Conservation (phyloP, 2,329 filamentous ascomycete genomes). For the Trichoderma polysporum region DNA sequence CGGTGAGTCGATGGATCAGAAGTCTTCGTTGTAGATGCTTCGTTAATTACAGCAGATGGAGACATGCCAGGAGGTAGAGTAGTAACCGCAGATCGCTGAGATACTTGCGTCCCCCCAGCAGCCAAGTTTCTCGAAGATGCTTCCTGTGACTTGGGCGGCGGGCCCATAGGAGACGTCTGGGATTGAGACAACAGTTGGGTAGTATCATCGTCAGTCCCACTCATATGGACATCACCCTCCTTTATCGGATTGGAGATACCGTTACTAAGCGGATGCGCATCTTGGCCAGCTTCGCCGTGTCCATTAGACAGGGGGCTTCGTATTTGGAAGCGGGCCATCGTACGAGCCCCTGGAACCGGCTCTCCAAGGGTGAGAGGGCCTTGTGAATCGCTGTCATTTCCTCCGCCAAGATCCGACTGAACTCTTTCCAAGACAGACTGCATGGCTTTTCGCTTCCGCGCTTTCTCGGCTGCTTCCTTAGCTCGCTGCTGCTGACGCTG, state of each 20-base stretch:
- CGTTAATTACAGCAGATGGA: constrained; percentile 66
- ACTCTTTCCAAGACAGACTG: constrained; percentile 54
- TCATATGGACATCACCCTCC: constrained; percentile 62
- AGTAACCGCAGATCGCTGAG: constrained; percentile 62
- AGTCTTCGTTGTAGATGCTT: constrained; percentile 92
- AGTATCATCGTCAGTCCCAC: constrained; percentile 49
- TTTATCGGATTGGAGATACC: constrained; percentile 53
- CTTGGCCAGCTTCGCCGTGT: constrained; percentile 39
- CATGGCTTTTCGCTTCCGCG: constrained; percentile 61
- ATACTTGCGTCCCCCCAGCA: constrained; percentile 58
- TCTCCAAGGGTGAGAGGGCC: constrained; percentile 64
- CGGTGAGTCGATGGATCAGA: constrained; percentile 67
- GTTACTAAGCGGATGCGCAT: constrained; percentile 50
- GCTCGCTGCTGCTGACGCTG: constrained; percentile 67
- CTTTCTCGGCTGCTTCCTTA: constrained; percentile 58
- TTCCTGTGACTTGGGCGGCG: constrained; percentile 43
- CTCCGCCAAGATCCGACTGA: constrained; percentile 49
- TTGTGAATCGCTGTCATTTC: constrained; percentile 54
- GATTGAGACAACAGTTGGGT: constrained; percentile 39
- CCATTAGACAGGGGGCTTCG: constrained; percentile 62
- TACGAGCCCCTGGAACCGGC: constrained; percentile 55
- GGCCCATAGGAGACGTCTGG: constrained; percentile 46
- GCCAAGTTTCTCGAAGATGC: constrained; percentile 39
- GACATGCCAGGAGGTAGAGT: constrained; percentile 57
- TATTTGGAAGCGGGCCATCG: constrained; percentile 55